Conservation (phyloP, 1,284 basidiomycete genomes). For the Cutaneotrichosporon cutaneum region DNA sequence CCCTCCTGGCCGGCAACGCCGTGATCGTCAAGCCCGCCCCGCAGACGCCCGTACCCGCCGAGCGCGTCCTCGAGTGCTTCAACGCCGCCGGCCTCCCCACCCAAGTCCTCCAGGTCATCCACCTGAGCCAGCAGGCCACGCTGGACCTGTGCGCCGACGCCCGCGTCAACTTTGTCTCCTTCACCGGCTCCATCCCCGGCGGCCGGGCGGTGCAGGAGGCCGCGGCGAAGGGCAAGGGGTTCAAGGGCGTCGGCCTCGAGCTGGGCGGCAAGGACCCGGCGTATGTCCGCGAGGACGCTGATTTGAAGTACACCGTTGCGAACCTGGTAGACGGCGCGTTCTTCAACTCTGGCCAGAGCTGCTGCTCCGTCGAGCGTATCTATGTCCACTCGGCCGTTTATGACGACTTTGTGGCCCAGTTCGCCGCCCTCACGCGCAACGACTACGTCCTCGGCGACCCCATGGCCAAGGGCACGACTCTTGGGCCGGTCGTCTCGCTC, state of each 20-base stretch:
- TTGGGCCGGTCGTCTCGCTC: conserved; percentile 88
- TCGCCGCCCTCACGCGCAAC: conserved; percentile 67
- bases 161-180: conserved; percentile 75
- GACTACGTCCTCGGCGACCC: conserved; percentile 86
- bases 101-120: conserved; percentile 74
- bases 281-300: conserved; percentile 82
- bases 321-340: conserved; percentile 85
- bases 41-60: conserved; percentile 84
- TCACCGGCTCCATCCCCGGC: conserved; percentile 76
- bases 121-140: conserved; percentile 69
- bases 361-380: conserved; percentile 66
- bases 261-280: conserved; percentile 96
- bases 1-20: conserved; percentile 78
- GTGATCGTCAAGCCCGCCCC: conserved; percentile 92
- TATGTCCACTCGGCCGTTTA: conserved; percentile 86
- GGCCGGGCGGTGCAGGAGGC: conserved; percentile 52
- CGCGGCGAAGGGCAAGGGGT: conserved; percentile 57
- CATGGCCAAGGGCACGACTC: conserved; percentile 65
- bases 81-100: conserved; percentile 71
- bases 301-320: conserved; percentile 75
- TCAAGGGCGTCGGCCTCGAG: conserved; percentile 70
- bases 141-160: conserved; percentile 65
- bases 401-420: conserved; percentile 74
- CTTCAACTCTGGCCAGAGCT: conserved; percentile 94
- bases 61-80: conserved; percentile 71